Conservation (phyloP, 2,329 filamentous ascomycete species). For the Dryadomyces quercus-mongolicae region DNA sequence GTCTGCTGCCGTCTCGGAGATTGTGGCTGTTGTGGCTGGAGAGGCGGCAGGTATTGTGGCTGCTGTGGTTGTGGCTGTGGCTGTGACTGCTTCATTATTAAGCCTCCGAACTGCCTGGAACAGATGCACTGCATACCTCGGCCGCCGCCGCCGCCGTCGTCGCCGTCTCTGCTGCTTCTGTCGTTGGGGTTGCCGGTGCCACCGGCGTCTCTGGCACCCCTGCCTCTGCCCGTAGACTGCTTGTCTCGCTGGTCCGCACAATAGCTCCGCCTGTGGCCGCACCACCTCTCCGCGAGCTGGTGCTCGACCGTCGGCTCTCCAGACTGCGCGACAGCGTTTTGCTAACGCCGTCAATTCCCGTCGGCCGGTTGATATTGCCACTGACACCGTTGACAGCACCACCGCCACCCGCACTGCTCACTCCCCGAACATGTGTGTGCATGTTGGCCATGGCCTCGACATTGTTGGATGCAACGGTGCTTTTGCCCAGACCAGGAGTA, state of each 20-base stretch:
- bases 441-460: conserved; percentile 76
- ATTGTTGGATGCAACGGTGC: conserved; percentile 76
- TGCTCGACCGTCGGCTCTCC: conserved; percentile 82
- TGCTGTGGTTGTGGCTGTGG: background rate
- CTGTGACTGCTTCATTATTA: background rate
- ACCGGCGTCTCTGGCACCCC: conserved; percentile 24
- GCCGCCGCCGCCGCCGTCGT: conserved; percentile 9
- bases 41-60: background rate
- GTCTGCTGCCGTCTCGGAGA: background rate
- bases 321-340: conserved; percentile 77
- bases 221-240: conserved; percentile 35
- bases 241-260: conserved; percentile 44
- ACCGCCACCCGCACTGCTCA: conserved; percentile 15
- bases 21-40: conserved; percentile 20
- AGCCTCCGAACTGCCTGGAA: background rate
- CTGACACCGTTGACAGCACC: background rate
- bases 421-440: conserved; percentile 34
- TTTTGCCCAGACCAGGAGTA: conserved; percentile 86
- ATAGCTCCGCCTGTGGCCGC: conserved; percentile 10
- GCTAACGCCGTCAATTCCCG: conserved; percentile 59
- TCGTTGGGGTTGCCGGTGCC: background rate
- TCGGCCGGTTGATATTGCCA: conserved; percentile 23
- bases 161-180: background rate
- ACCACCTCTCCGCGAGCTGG: conserved; percentile 52
- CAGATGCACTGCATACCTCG: conserved; percentile 38